These are phyloP conservation scores for Lyophyllum atratum DNA, from an alignment of 768 basidiomycete species.

Conservation along the genomic window DNA sequence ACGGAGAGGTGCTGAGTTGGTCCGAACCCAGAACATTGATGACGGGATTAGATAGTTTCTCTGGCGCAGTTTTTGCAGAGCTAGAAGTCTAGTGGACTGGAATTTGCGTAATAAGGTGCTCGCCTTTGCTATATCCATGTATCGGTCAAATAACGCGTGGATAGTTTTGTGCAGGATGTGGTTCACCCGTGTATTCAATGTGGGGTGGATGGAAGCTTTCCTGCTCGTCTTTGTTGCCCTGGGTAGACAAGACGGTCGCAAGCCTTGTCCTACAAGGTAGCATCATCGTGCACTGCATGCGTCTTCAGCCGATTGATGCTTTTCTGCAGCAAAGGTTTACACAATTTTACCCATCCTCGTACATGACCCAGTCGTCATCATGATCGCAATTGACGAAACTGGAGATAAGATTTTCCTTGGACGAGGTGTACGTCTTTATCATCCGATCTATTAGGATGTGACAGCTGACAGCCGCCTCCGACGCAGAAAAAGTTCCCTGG, in stretches of 20 bases:
- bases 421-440: conserved; percentile 59
- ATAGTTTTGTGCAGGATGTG: conserved; percentile 90
- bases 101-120: conserved; percentile 83
- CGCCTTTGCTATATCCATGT: not conserved
- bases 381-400: conserved; percentile 78
- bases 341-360: conserved; percentile 84
- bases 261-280: conserved; percentile 74
- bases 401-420: conserved; percentile 88
- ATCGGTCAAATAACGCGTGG: not conserved
- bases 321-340: conserved; percentile 69
- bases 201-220: conserved; percentile 97
- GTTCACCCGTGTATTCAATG: conserved; percentile 74
- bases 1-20: conserved; percentile 53
- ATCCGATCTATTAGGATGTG: not conserved
- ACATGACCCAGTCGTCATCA: conserved; percentile 92
- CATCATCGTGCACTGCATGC: not conserved
- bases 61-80: conserved; percentile 79
- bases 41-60: conserved; percentile 57
- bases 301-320: conserved; percentile 5
- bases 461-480: conserved; percentile 1
- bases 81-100: conserved; percentile 89
- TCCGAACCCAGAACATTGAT: conserved; percentile 64
- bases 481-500: conserved; percentile 63
- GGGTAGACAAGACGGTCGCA: conserved; percentile 65
- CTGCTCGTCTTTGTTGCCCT: conserved; percentile 76